phyloP scores from a whole-genome alignment of 192 early-diverging fungal genomes.

The Pilobolus umbonatus region DNA sequence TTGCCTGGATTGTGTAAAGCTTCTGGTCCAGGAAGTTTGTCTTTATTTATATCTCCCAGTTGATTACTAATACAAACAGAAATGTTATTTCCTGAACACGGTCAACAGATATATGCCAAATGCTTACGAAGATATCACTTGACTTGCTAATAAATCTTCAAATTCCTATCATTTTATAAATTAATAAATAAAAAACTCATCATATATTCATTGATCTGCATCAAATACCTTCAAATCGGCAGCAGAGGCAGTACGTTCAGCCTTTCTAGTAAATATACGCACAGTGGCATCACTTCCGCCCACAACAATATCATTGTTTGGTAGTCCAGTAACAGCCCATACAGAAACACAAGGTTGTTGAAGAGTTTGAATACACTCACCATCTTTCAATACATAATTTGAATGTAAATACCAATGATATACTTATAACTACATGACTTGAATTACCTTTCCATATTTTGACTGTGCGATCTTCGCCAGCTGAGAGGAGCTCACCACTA shows the following conservation, averaged over 20 bases:
- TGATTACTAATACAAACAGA: constrained; percentile 50
- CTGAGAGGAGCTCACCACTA: constrained; percentile 76
- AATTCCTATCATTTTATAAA: constrained; percentile 22
- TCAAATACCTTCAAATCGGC: constrained; percentile 27
- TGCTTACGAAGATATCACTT: constrained; percentile 58
- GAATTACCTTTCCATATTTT: constrained; percentile 81
- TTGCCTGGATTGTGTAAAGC: constrained; percentile 62
- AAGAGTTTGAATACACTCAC: constrained; percentile 72
- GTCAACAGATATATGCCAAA: background rate
- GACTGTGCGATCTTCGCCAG: constrained; percentile 91
- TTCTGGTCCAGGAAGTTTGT: constrained; percentile 74
- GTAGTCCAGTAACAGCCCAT: constrained; percentile 76
- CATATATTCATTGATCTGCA: background rate
- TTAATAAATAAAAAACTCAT: constrained; percentile 2
- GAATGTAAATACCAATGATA: background rate
- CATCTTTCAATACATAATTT: constrained; percentile 38
- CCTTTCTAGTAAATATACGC: constrained; percentile 70
- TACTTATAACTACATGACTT: background rate
- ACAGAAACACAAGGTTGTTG: constrained; percentile 85
- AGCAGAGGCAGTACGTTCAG: constrained; percentile 55
- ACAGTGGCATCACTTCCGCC: constrained; percentile 79
- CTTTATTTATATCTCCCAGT: constrained; percentile 78
- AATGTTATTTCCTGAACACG: background rate
- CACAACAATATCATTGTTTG: constrained; percentile 81
- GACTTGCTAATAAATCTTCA: constrained; percentile 50